Conservation (phyloP, 164 flowering plant species). For the Macadamia integrifolia region DNA sequence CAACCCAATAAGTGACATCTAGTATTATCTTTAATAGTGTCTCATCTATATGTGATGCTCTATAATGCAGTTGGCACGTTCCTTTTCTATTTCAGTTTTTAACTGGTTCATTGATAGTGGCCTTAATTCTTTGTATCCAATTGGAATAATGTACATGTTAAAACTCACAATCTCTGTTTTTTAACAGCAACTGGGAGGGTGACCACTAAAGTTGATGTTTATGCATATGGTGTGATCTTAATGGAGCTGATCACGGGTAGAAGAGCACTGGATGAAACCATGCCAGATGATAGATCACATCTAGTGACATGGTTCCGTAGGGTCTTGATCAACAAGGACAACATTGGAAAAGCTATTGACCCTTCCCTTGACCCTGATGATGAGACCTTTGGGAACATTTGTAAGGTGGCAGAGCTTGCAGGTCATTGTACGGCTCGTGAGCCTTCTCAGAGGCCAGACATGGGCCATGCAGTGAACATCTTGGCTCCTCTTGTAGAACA, state of each 20-base stretch:
- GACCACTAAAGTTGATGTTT: conserved; percentile 41
- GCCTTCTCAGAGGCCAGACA: conserved; percentile 48
- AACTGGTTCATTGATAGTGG: too few species aligned
- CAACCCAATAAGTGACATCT: too few species aligned
- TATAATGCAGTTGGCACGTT: too few species aligned
- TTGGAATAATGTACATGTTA: background rate
- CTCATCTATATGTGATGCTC: too few species aligned
- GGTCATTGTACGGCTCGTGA: conserved; percentile 55
- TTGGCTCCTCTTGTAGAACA: conserved; percentile 49
- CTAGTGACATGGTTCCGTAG: conserved; percentile 49
- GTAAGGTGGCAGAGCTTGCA: conserved; percentile 45
- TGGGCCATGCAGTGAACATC: conserved; percentile 48
- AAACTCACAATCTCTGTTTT: background rate
- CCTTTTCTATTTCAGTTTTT: too few species aligned
- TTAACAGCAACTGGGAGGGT: conserved; percentile 43
- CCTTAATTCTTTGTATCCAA: background rate
- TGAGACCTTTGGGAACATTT: conserved; percentile 36
- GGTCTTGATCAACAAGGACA: conserved; percentile 29
- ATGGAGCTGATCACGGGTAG: conserved; percentile 40
- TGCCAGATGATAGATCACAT: conserved; percentile 36
- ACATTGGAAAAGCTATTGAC: conserved; percentile 29
- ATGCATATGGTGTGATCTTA: conserved; percentile 36
- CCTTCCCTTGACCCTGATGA: conserved; percentile 33
- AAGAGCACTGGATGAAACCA: conserved; percentile 29
- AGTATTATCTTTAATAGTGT: too few species aligned